These are phyloP conservation scores for Lodderomyces parapsilosis DNA, from an alignment of 1,139 yeast genomes.

Conservation along the genomic window DNA sequence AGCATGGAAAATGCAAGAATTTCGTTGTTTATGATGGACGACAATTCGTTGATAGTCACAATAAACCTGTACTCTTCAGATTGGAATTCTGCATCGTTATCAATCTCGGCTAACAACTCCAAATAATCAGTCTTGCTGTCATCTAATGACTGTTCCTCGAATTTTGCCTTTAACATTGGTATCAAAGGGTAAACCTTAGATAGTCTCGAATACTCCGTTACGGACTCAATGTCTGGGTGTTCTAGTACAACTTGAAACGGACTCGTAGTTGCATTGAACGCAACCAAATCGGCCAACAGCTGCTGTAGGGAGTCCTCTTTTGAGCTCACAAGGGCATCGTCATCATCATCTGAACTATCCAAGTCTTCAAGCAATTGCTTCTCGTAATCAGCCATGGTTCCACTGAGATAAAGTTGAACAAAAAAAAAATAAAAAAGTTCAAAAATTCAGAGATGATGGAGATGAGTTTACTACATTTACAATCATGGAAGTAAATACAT, in stretches of 20 bases:
- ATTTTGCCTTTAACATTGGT: constrained; percentile 23
- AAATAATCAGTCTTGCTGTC: constrained; percentile 31
- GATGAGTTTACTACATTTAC: neutral
- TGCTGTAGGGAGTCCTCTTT: constrained; percentile 12
- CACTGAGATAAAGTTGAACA: too few relatives aligned
- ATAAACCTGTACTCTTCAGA: constrained; percentile 50
- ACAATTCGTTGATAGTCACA: constrained; percentile 53
- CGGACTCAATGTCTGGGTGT: constrained; percentile 18
- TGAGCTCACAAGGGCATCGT: neutral
- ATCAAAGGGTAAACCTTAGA: constrained; percentile 28
- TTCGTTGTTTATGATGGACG: constrained; percentile 58
- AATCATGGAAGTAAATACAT: constrained; percentile 20
- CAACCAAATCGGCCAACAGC: constrained; percentile 14
- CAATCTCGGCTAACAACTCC: constrained; percentile 30
- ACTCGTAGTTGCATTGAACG: constrained; percentile 10
- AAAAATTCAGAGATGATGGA: neutral
- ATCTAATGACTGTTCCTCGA: constrained; percentile 24
- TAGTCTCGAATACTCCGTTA: constrained; percentile 19
- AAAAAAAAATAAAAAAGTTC: constrained; percentile 1
- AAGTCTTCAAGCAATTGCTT: constrained; percentile 37
- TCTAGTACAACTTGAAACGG: constrained; percentile 15
- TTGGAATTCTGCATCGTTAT: constrained; percentile 28
- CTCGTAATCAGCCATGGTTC: constrained; percentile 27
- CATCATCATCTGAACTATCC: constrained; percentile 23
- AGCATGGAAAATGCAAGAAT: constrained; percentile 50